Evolutionary conservation across 2,329 filamentous ascomycete species (phyloP), one percentile per base, ranked within the genome.

Genomic region (Diaporthe sp.): DNA sequence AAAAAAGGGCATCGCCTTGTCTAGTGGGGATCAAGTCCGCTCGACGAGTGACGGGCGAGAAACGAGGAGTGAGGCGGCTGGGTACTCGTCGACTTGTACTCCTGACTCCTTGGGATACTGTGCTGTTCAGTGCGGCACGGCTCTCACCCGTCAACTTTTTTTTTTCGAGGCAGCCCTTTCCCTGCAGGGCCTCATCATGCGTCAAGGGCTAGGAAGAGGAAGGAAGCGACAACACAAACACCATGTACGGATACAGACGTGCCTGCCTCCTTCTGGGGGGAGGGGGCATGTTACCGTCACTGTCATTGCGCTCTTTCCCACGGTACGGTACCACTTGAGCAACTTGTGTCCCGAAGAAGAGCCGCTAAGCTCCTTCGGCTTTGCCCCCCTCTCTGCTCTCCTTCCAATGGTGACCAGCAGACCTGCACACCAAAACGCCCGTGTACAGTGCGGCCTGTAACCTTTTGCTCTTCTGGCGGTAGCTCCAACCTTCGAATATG

Each of bases 341-440:
- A 68, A 54, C 45, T 68, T 54, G 47, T 68, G 64, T 52, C 64
- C 64, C 64, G 64, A 68, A 68, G 64, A 68, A 50, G 64, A 54
- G 47, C 64, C 64, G 64, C 64, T 68, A 68, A 54, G 64, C 64
- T 68, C 64, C 64, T 68, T 40, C 47, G 64, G 45, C 64, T 47
- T 64, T 54, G 64, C 64, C 64, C 47, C 64, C 45, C n/a, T n/a
- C 19, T 13, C 25, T 30, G 22, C 22, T 8, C 40, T 25, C 30
- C 64, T 25, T 40, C 64, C 64, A 68, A 54, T 54, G n/a, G 45
- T 68, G 47, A 54, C 64, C 47, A 28, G 33, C 64, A 25, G n/a
- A 54, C 64, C 64, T 38, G 30, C 64, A 68, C 47, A 40, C 64
- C 42, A 50, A 30, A 42, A 67, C 61, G 30, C 45, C 45, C 47